Percentiles rank a stretch among this genome's conserved stretches.
phyloP scores from a whole-genome alignment of 2,329 filamentous ascomycete genomes.

The Colletotrichum aenigma region DNA sequence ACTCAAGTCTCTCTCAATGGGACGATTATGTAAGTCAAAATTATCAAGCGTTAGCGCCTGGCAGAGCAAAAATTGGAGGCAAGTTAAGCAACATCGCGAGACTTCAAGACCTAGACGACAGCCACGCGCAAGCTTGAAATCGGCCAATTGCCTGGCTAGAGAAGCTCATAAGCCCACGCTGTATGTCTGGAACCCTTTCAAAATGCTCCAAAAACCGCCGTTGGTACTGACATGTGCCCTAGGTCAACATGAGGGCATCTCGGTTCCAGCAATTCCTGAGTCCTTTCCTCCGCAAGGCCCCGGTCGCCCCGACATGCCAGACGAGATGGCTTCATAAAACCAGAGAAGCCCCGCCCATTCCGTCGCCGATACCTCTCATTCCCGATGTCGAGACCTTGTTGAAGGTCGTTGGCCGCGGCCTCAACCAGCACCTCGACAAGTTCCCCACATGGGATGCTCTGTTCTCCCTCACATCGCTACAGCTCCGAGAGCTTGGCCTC shows the following conservation, averaged over 20 bases:
- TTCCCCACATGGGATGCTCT: conserved; percentile 90
- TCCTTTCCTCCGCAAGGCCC: conserved; percentile 20
- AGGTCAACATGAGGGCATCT: conserved; percentile 21
- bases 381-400: conserved; percentile 88
- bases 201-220: neutral
- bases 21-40: conserved; percentile 3
- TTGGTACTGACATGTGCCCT: neutral
- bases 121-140: conserved; percentile 1
- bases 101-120: neutral
- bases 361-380: conserved; percentile 81
- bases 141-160: neutral
- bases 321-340: conserved; percentile 49
- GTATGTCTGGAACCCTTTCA: too few relatives aligned
- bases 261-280: conserved; percentile 15
- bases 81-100: conserved; percentile 8
- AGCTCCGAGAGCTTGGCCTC: conserved; percentile 83
- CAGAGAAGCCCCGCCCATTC: conserved; percentile 49
- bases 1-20: neutral
- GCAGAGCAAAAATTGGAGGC: conserved; percentile 14
- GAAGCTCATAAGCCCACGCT: neutral
- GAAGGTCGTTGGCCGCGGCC: conserved; percentile 85
- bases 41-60: conserved; percentile 9
- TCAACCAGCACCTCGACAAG: conserved; percentile 82
- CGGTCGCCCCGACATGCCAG: conserved; percentile 35
- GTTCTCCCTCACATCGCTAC: conserved; percentile 77